Percentiles rank a stretch among this genome's conserved stretches.
Evolutionary conservation across 257 asterid genomes (phyloP).

Genomic region (Marsdenia floribunda): DNA sequence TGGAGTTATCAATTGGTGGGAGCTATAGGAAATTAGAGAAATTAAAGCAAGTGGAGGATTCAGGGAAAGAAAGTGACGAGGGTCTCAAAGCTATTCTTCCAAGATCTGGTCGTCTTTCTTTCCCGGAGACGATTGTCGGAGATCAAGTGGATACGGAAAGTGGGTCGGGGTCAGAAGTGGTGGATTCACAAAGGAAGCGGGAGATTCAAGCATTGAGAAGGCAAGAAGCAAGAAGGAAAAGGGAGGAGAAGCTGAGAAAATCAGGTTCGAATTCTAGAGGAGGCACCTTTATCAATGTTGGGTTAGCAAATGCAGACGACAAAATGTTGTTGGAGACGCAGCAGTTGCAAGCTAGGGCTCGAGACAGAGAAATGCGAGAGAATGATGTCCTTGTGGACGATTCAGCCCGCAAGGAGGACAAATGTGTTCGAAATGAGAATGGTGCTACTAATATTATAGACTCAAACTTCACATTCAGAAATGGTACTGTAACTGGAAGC

Average conservation of each 20-base stretch:
- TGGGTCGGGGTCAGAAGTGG: conserved; percentile 14
- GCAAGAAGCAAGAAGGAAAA: conserved; percentile 43
- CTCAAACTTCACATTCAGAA: conserved; percentile 19
- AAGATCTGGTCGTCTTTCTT: conserved; percentile 18
- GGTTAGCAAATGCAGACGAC: conserved; percentile 18
- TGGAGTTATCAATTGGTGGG: conserved; percentile 70
- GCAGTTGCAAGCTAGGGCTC: conserved; percentile 26
- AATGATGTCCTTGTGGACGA: conserved; percentile 24
- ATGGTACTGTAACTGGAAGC: neutral
- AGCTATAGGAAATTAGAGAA: conserved; percentile 31
- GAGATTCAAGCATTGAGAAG: conserved; percentile 54
- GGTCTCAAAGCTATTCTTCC: neutral
- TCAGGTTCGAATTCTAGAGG: conserved; percentile 8
- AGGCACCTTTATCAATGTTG: neutral
- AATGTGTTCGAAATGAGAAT: neutral
- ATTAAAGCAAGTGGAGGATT: conserved; percentile 1
- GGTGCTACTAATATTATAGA: neutral
- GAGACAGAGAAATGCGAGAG: conserved; percentile 38
- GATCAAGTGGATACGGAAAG: conserved; percentile 10
- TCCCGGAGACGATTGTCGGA: neutral
- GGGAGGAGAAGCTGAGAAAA: conserved; percentile 39
- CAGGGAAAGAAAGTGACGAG: neutral
- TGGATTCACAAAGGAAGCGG: conserved; percentile 34
- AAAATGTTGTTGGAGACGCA: conserved; percentile 31
- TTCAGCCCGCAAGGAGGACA: conserved; percentile 6